phyloP scores from a whole-genome alignment of 257 asterid species.

The Handroanthus guayacan region DNA sequence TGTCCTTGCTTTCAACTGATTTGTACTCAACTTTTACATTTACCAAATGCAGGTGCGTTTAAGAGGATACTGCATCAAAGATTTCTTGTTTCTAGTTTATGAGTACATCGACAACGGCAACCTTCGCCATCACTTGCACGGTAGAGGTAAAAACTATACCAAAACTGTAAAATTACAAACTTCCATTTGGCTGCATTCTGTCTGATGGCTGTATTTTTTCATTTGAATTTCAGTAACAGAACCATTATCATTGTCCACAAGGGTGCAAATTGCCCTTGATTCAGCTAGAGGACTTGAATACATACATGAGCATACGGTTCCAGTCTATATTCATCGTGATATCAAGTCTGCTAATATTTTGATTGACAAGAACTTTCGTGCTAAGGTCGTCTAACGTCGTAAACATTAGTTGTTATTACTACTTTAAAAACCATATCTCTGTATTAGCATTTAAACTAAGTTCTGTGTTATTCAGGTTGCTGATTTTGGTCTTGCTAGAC shows the following conservation, averaged over 20 bases:
- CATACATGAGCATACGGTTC: constrained; percentile 94
- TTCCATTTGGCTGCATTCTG: constrained; percentile 1
- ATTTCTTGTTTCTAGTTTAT: constrained; percentile 79
- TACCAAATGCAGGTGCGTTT: constrained; percentile 67
- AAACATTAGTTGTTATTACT: neutral
- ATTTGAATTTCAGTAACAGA: constrained; percentile 47
- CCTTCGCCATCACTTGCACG: constrained; percentile 81
- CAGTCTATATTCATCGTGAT: constrained; percentile 85
- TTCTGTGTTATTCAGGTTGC: constrained; percentile 63
- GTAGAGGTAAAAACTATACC: constrained; percentile 55
- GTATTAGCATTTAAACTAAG: neutral
- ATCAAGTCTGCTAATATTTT: constrained; percentile 83
- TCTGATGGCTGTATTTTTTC: neutral
- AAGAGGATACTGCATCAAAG: constrained; percentile 83
- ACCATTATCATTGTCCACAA: constrained; percentile 69
- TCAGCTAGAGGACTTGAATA: constrained; percentile 97
- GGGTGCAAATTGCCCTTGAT: constrained; percentile 90
- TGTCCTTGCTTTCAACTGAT: no score
- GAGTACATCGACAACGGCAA: constrained; percentile 89
- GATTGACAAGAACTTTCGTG: constrained; percentile 75
- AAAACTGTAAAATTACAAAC: neutral
- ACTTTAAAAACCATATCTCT: neutral
- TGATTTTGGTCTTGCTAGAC: constrained; percentile 85
- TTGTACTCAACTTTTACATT: neutral
- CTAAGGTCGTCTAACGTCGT: constrained; percentile 57